Evolutionary conservation across 2,329 filamentous ascomycete species (phyloP), one percentile per base, ranked within the genome.

Genomic region (Trichoderma sp.): DNA sequence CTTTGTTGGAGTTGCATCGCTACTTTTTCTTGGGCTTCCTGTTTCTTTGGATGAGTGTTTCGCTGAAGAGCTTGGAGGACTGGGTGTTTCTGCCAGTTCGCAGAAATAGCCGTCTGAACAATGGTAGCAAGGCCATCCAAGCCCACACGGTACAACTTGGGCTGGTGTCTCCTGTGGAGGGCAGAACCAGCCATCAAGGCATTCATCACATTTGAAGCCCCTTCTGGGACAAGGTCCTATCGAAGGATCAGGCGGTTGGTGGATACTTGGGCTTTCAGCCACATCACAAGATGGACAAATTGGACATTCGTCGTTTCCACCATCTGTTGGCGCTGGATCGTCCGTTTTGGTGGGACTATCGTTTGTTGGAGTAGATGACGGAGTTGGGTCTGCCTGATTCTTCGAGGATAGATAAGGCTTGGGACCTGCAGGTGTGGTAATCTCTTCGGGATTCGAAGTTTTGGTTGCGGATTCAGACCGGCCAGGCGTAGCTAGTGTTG

Each of bases 71-170:
- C 61, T 40, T 10, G 35, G 56, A 55, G 69, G 67, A 4, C 31
- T 64, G 7, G 53, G 21, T 37, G 63, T 59, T 7, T 62, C 56
- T 19, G 60, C 61, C 16, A 72, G 63, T 49, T 71, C 72, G 49
- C 76, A 79, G 55, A 76, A 79, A 68, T 72, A 77, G 14, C 77
- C 77, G 4, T 73, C 73, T 37, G 70, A 63, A 59, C 77, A 78
- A 52, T 78, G 76, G 47, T 75, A 75, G 29, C 77, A 79, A 27
- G 76, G 76, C 77, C 76, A 78, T 6, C 76, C 77, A 49, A 75
- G 69, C 0, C 76, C 77, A 52, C 76, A 78, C 2, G 76, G 73
- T 3, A 73, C 74, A 7, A 61, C 70, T 40, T 76, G 75, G 29
- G 76, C 72, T n/a, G 76, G 76, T 3, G 77, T 78, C 68, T 78